Evolutionary conservation across 139 green algal species (phyloP), one percentile per base, ranked within the genome.

Genomic region (Closterium sp.): DNA sequence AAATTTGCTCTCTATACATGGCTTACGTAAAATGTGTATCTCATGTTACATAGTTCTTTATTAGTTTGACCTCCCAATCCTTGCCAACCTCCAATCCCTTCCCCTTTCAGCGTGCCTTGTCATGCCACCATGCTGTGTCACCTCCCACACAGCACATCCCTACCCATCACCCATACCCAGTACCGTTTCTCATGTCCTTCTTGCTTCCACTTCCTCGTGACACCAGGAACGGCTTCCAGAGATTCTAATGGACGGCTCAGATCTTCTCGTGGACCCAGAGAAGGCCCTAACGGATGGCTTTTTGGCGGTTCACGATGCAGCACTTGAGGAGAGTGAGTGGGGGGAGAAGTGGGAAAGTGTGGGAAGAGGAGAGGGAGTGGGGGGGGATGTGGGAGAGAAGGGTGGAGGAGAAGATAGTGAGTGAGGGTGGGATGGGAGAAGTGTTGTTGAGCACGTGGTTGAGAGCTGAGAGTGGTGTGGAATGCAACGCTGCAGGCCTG

Each of bases 281-380:
- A 84, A 91, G 79, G n/a, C 38, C 28, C 79, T 91, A 32, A 34
- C 91, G 4, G 45, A 31, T 91, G 24, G 31, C 22, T 92, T 31
- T 89, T 6, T 92, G 42, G 91, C 91, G 24, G 32, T 79, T 79
- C 62, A 79, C 17, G 19, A 24, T 79, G 62, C 62, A 27, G 62
- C 62, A 22, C 62, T 79, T 22, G 62, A 79, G 62, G 62, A 79
- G 62, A 79, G 62, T 79, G 62, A 79, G 62, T 79, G 62, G 62
- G 87, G 28, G 27, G 31, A n/a, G 10, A 4, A 27, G 62, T 79
- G 62, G 17, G 62, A 50, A 9, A 9, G 38, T 50, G 62, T 79
- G 62, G 17, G 62, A 13, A 27, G 17, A 27, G 62, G 62, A 24
- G 62, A 27, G 62, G 2, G 62, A 50, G 11, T 79, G 62, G 17